These are phyloP conservation scores for Cadophora malorum DNA, from an alignment of 2,329 filamentous ascomycete species.

Conservation along the genomic window DNA sequence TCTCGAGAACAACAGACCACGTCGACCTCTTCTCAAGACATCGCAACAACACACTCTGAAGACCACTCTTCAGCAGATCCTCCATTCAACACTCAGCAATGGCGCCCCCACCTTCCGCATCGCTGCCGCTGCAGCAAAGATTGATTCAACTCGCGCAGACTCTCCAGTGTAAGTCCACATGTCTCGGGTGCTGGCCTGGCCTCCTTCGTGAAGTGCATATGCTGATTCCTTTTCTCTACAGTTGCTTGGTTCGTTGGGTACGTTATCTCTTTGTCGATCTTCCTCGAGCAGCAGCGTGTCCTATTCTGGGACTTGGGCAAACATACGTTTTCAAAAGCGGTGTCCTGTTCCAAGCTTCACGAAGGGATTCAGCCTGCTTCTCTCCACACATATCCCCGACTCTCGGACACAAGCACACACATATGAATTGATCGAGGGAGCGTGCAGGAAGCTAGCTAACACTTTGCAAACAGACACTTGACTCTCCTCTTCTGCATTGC, in stretches of 20 bases:
- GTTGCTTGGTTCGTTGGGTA: constrained; percentile 86
- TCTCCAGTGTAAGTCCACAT: constrained; percentile 76
- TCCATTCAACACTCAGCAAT: constrained; percentile 35
- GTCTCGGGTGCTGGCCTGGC: constrained; percentile 17
- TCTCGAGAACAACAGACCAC: constrained; percentile 16
- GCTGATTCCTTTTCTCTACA: constrained; percentile 46
- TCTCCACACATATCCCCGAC: constrained; percentile 27
- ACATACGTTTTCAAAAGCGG: constrained; percentile 21
- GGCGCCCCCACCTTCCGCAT: constrained; percentile 44
- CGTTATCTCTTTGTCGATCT: constrained; percentile 48
- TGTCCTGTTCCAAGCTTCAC: constrained; percentile 26
- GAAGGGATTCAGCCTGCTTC: constrained; percentile 28
- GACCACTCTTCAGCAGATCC: constrained; percentile 6
- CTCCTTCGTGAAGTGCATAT: constrained; percentile 26
- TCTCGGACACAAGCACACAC: constrained; percentile 26
- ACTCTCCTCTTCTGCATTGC: constrained; percentile 82
- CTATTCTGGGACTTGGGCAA: constrained; percentile 15
- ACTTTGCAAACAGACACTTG: constrained; percentile 69
- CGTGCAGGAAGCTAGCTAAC: constrained; percentile 32
- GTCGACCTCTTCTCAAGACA: constrained; percentile 8
- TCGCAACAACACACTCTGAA: background rate
- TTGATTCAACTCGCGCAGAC: constrained; percentile 83
- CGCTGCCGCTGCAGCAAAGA: constrained; percentile 53
- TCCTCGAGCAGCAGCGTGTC: background rate
- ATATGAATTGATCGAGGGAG: constrained; percentile 4